Percentiles rank a stretch among this genome's conserved stretches.
These are phyloP conservation scores for Sarocladium oryzae DNA, from an alignment of 2,329 filamentous ascomycete species.

Conservation along the genomic window DNA sequence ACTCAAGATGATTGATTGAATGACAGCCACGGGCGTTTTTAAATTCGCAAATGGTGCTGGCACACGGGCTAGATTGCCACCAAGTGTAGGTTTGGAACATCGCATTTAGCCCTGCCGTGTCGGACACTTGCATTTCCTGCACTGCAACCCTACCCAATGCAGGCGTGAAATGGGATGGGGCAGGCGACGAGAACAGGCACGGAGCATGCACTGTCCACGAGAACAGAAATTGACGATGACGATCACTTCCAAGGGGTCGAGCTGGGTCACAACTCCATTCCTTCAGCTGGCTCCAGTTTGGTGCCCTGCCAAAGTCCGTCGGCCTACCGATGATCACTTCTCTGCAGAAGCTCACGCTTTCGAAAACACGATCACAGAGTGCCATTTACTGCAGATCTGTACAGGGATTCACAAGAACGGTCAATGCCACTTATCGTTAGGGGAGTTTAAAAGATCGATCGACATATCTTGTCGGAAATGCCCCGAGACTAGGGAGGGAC, in stretches of 20 bases:
- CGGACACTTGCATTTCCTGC: background rate
- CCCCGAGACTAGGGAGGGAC: background rate
- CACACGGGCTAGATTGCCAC: background rate
- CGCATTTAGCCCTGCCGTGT: conserved; percentile 1
- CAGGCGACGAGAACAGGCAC: background rate
- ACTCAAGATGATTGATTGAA: background rate
- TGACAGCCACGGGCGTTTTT: background rate
- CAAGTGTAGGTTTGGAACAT: background rate
- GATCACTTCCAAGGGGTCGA: background rate
- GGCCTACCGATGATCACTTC: background rate
- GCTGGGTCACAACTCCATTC: background rate
- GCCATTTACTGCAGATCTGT: background rate
- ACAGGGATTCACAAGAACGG: background rate
- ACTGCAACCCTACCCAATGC: background rate
- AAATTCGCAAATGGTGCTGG: background rate
- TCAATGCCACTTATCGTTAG: background rate
- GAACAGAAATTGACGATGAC: background rate
- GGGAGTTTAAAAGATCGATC: background rate
- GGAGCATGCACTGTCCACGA: background rate
- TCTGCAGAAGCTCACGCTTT: background rate
- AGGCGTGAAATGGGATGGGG: background rate
- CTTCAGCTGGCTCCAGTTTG: background rate
- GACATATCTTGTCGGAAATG: background rate
- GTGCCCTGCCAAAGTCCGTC: background rate
- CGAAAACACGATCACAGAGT: background rate